Percentiles rank a stretch among this genome's conserved stretches.
Conservation (phyloP, 768 basidiomycete species). For the Rubroboletus satanas region DNA sequence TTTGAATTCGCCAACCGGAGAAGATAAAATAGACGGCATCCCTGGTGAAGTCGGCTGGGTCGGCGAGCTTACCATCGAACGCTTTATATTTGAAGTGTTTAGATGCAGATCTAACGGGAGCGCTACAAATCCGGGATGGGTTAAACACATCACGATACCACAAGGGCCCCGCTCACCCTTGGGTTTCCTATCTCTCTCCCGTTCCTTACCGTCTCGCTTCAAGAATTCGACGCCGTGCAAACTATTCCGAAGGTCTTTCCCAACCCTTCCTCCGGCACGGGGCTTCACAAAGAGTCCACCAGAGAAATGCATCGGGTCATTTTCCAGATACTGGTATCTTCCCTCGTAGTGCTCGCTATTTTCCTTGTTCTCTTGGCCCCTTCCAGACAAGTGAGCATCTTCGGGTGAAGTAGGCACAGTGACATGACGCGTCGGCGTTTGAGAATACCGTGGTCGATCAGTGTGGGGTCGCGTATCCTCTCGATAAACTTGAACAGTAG, state of each 20-base stretch:
- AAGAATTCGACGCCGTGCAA: conserved; percentile 30
- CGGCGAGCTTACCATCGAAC: conserved; percentile 50
- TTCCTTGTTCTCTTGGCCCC: conserved; percentile 37
- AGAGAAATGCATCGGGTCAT: conserved; percentile 19
- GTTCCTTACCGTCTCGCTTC: conserved; percentile 37
- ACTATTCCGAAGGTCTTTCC: conserved; percentile 54
- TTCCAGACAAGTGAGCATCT: conserved; percentile 10
- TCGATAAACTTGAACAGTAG: conserved; percentile 23
- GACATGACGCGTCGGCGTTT: conserved; percentile 9
- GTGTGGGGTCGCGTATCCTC: conserved; percentile 15
- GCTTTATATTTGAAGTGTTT: conserved; percentile 38
- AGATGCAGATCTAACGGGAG: conserved; percentile 53
- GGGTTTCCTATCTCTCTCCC: conserved; percentile 49
- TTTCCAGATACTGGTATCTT: conserved; percentile 13
- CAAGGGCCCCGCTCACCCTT: conserved; percentile 40
- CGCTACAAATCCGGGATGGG: conserved; percentile 34
- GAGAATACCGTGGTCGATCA: conserved; percentile 18
- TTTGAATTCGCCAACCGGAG: conserved; percentile 80
- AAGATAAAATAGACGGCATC: conserved; percentile 47
- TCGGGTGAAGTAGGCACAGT: conserved; percentile 10
- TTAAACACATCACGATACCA: not conserved
- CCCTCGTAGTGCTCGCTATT: conserved; percentile 26
- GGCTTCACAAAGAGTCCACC: conserved; percentile 33
- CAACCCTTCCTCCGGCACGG: conserved; percentile 31
- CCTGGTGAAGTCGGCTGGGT: conserved; percentile 38